A percentile compares a stretch with the other conserved stretches of the same genome.
These are phyloP conservation scores for Middelhovenomyces tepae DNA, from an alignment of 805 yeast species.

Conservation along the genomic window DNA sequence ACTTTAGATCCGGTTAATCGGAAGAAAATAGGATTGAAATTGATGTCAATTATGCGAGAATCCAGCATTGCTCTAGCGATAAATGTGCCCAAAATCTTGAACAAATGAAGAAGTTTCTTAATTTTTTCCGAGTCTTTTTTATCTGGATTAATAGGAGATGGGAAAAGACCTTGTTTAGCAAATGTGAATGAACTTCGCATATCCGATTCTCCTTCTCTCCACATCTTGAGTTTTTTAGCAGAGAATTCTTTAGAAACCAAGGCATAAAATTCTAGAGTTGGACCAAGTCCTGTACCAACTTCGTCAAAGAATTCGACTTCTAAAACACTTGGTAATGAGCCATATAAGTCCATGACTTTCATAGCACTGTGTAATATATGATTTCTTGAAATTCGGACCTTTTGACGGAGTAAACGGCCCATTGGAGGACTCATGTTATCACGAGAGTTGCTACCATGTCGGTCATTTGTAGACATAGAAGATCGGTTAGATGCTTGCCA, in stretches of 20 bases:
- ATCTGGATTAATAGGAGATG: conserved; percentile 42
- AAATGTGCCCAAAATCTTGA: conserved; percentile 67
- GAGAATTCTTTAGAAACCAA: conserved; percentile 69
- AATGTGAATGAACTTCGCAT: conserved; percentile 30
- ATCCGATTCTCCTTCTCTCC: conserved; percentile 45
- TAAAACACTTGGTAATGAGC: conserved; percentile 67
- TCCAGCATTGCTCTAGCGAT: conserved; percentile 82
- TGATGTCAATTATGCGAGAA: conserved; percentile 77
- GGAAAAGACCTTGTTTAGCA: conserved; percentile 56
- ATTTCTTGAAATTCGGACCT: conserved; percentile 65
- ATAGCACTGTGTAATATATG: conserved; percentile 67
- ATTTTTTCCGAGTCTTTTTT: conserved; percentile 16
- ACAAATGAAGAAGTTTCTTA: conserved; percentile 40
- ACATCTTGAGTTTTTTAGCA: conserved; percentile 46
- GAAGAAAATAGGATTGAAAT: conserved; percentile 65
- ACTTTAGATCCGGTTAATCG: conserved; percentile 30
- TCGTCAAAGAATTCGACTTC: conserved; percentile 87
- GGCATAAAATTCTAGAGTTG: conserved; percentile 88
- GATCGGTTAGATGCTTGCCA: conserved; percentile 50
- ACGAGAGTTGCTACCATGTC: conserved; percentile 18
- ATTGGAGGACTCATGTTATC: conserved; percentile 28
- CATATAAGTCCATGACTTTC: conserved; percentile 67
- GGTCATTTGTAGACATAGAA: conserved; percentile 32
- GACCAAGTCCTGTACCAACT: conserved; percentile 95
- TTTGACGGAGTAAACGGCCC: conserved; percentile 73